Evolutionary conservation across 169 alveolate genomes (phyloP).

Genomic region (Plasmodium gonderi): DNA sequence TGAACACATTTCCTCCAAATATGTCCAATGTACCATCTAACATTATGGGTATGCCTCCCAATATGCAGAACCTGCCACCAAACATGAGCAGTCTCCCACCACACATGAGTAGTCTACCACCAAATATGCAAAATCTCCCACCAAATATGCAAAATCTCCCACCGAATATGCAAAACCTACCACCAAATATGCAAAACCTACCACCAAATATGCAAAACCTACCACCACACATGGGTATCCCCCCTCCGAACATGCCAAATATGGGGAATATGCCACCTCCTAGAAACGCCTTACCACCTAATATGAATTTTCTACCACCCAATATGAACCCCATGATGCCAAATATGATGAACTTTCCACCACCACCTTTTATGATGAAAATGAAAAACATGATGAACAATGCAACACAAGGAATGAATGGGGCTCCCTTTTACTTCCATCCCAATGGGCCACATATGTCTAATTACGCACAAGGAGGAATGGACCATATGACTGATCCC

Average conservation of each 20-base stretch:
- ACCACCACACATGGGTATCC: slow-evolving; percentile 29
- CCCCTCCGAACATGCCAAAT: slow-evolving; percentile 14
- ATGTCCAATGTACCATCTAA: slow-evolving; percentile 16
- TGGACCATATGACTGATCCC: neutral
- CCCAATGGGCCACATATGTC: slow-evolving; percentile 1
- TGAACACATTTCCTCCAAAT: slow-evolving; percentile 25
- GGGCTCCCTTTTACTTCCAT: neutral
- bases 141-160: slow-evolving; percentile 27
- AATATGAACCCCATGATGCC: slow-evolving; percentile 19
- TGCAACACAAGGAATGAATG: neutral
- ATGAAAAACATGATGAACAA: slow-evolving; percentile 46
- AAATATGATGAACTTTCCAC: slow-evolving; percentile 50
- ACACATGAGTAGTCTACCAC: slow-evolving; percentile 12
- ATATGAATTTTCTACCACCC: slow-evolving; percentile 28
- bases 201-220: neutral
- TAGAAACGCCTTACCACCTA: slow-evolving; percentile 21
- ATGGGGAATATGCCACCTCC: too few species aligned
- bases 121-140: slow-evolving; percentile 27
- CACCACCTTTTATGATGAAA: slow-evolving; percentile 72
- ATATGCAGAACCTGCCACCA: neutral
- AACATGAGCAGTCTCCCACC: slow-evolving; percentile 10
- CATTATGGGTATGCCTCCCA: neutral
- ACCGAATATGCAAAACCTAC: slow-evolving; percentile 1
- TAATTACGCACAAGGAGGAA: neutral
- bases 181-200: neutral